Percentiles rank a stretch among this genome's conserved stretches.
Conservation (phyloP, 2,329 filamentous ascomycete genomes). For the Chaetomium sp. region DNA sequence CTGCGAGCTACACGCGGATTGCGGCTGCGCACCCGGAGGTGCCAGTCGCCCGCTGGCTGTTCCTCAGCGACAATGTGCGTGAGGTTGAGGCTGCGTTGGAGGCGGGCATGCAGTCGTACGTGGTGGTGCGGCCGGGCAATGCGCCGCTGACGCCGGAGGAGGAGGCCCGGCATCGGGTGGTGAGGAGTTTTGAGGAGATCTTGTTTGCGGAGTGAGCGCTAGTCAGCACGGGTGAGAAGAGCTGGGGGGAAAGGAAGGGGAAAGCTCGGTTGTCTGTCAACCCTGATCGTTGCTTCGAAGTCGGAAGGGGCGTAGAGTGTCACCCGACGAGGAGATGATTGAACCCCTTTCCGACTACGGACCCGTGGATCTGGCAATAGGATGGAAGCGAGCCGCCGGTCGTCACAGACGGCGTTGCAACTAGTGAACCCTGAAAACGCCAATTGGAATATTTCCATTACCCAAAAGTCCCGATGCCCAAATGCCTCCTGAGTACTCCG, state of each 20-base stretch:
- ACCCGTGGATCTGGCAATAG: slow-evolving; percentile 1
- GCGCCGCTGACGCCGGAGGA: slow-evolving; percentile 47
- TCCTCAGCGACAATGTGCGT: slow-evolving; percentile 72
- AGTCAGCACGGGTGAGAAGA: neutral
- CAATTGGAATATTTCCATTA: no score
- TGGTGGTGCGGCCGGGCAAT: slow-evolving; percentile 66
- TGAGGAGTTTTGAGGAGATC: slow-evolving; percentile 29
- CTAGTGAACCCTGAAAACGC: no score
- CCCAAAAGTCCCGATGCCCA: no score
- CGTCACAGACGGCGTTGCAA: neutral
- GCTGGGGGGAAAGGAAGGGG: neutral
- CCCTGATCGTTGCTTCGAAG: no score
- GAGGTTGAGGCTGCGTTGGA: slow-evolving; percentile 57
- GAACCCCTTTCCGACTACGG: neutral
- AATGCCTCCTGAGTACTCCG: no score
- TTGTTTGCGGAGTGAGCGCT: neutral
- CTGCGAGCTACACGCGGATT: slow-evolving; percentile 62
- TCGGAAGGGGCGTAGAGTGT: no score
- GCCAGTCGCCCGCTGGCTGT: slow-evolving; percentile 54
- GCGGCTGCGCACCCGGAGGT: slow-evolving; percentile 42
- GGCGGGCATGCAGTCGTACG: slow-evolving; percentile 57
- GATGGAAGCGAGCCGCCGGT: neutral
- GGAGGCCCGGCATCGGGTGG: slow-evolving; percentile 24
- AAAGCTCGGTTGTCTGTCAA: no score
- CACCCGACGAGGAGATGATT: no score